Base-by-base conservation (phyloP, 2,329 filamentous ascomycete genomes). In the Dothideomycetes sp. region DNA sequence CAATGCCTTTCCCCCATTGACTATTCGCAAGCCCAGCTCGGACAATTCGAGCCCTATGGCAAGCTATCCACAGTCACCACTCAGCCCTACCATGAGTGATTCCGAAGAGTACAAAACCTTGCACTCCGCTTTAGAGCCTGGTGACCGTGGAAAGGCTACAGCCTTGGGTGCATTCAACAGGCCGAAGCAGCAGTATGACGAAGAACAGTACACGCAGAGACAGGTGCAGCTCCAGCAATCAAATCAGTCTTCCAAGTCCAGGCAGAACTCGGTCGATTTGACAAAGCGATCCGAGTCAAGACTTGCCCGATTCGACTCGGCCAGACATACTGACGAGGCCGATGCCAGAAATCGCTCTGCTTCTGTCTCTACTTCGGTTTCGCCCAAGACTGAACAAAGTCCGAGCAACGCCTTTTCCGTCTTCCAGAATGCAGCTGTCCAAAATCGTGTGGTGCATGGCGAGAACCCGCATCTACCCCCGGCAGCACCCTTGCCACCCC, bases 91-190 rank as follows among this genome's bases (percentile, higher is more conserved):
- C 0, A 71, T 79, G 17, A 86, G 80, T 53, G 84, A 91, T 47
- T 68, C 70, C 1, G 81, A 81, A 19, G 83, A 89, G n/a, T 64
- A 70, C 12, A 62, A 72, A 2, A 58, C 72, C 1, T 68, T 93
- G 11, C 61, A 63, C 11, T 68, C 70, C 31, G 72, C 79, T 7
- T 72, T 91, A 10, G 77, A 84, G 44, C 80, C 83, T 0, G 78
- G 79, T 46, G 88, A 94, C 49, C 69, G 76, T 34, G 85, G 83
- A 37, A 94, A 91, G 55, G 83, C 84, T 4, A 93, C 85, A 0
- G 82, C 84, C 1, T 67, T 79, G 60, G 77, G 77, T 19, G 65
- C 77, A 0, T 81, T 81, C 58, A 81, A 81, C 47, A 86, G 86
- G 54, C 84, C 87, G 1, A 63, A 67, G 2, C 75, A 81, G 37